Base-by-base conservation (phyloP, 768 basidiomycete species). In the Jaapia argillacea region DNA sequence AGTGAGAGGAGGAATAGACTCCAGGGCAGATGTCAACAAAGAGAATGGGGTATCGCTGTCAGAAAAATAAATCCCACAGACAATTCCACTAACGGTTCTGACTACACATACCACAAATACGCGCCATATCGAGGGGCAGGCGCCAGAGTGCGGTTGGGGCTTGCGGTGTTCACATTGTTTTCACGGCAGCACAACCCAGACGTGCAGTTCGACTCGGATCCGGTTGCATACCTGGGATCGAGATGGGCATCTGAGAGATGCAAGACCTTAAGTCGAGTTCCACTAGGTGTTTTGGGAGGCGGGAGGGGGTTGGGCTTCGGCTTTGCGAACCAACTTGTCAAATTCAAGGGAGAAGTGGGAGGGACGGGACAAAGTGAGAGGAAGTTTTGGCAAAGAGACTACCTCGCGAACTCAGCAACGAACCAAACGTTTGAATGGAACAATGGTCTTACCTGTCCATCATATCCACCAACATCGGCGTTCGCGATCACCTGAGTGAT, bases 201-300 rank as follows among this genome's bases (percentile, higher is more conserved):
- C 33, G 77, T 77, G 55, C 85, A 87, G 53, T 85, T 82, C 6
- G 77, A 81, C 60, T 85, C 84, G 2, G 81, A 63, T 18, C 79
- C 77, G 20, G 73, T 85, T 21, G 78, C 68, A 52, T 74, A 85
- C 20, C 84, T 81, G 28, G 84, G 79, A 57, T 87, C 85, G 41
- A 88, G 60, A 56, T 86, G 85, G 45, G 84, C 67, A 53, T 87
- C 85, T 1, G 82, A 84, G n/a, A 88, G 44, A 55, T 87, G 85
- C 45, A 88, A 59, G 0, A 86, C 77, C 55, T 83, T 85, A 35
- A 85, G 62, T 27, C 75, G 68, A 52, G 82, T 59, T 10, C 83
- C 83, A 36, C 75, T 82, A 13, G 72, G 70, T 55, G 68, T 66
- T 56, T 70, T 81, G 0, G 68, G 67, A 6, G 65, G 47, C n/a